Conservation (phyloP, 768 basidiomycete species). For the Strobilomyces confusus region DNA sequence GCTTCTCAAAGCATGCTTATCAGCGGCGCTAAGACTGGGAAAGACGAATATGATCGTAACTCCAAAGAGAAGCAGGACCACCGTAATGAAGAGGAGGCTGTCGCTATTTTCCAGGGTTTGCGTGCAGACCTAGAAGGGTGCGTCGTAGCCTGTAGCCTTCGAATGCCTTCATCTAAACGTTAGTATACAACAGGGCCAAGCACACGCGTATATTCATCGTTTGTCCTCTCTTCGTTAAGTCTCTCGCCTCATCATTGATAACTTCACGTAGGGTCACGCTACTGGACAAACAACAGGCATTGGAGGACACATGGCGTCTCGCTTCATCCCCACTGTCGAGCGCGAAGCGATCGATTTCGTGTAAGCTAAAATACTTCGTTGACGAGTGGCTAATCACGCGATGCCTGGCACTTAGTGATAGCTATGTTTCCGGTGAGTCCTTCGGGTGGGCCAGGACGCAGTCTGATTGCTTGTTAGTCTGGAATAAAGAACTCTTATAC, state of each 20-base stretch:
- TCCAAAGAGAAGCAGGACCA: background rate
- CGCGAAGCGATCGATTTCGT: background rate
- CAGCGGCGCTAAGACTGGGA: constrained; percentile 39
- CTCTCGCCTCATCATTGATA: background rate
- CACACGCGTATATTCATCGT: background rate
- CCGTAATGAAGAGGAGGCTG: no score
- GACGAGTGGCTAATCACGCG: background rate
- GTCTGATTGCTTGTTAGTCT: constrained; percentile 42
- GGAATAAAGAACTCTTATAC: constrained; percentile 87
- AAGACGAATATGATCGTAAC: constrained; percentile 39
- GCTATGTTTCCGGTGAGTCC: constrained; percentile 45
- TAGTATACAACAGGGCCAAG: background rate
- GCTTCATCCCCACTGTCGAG: background rate
- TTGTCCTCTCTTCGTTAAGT: constrained; percentile 61
- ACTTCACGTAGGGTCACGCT: background rate
- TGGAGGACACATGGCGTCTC: background rate
- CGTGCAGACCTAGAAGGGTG: background rate
- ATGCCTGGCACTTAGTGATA: constrained; percentile 47
- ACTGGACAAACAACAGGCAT: background rate
- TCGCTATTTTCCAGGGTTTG: background rate
- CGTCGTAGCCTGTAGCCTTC: background rate
- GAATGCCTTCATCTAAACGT: background rate
- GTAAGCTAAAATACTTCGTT: background rate
- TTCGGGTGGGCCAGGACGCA: background rate
- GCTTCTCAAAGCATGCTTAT: background rate